Conservation (phyloP, 306 rosid genomes). For the Lupinus albus region DNA sequence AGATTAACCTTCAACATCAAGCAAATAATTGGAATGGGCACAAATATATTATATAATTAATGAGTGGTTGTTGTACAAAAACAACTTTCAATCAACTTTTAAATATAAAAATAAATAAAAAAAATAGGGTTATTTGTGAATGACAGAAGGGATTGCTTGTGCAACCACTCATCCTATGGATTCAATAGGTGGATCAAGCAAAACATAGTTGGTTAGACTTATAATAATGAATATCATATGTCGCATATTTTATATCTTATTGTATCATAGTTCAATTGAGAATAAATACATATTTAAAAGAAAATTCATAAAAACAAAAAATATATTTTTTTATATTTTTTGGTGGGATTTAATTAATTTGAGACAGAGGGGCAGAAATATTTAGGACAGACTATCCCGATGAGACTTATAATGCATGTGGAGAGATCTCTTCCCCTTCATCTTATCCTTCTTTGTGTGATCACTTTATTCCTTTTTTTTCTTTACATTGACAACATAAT, state of each 20-base stretch:
- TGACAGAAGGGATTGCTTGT: slow-evolving; percentile 83
- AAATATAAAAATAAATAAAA: slow-evolving; percentile 26
- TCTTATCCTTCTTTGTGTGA: not conserved
- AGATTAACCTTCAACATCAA: slow-evolving; percentile 43
- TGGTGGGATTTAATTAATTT: too few relatives aligned
- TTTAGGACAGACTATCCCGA: too few relatives aligned
- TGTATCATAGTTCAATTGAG: too few relatives aligned
- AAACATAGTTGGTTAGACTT: slow-evolving; percentile 32
- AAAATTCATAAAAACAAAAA: too few relatives aligned
- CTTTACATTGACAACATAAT: too few relatives aligned
- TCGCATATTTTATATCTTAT: too few relatives aligned
- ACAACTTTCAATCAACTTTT: slow-evolving; percentile 31
- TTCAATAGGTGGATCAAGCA: slow-evolving; percentile 43
- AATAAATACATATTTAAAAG: too few relatives aligned
- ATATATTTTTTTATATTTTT: too few relatives aligned
- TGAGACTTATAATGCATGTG: slow-evolving; percentile 49
- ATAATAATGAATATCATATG: too few relatives aligned
- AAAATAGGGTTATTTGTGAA: slow-evolving; percentile 51
- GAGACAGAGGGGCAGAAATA: too few relatives aligned
- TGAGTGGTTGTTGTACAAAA: slow-evolving; percentile 33
- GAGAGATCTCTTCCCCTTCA: not conserved
- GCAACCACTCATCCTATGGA: slow-evolving; percentile 51
- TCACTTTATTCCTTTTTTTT: not conserved
- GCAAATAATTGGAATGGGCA: slow-evolving; percentile 30
- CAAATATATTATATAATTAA: slow-evolving; percentile 27